Evolutionary conservation across 208 protist genomes (phyloP).

Genomic region (Trypanosoma brucei): DNA sequence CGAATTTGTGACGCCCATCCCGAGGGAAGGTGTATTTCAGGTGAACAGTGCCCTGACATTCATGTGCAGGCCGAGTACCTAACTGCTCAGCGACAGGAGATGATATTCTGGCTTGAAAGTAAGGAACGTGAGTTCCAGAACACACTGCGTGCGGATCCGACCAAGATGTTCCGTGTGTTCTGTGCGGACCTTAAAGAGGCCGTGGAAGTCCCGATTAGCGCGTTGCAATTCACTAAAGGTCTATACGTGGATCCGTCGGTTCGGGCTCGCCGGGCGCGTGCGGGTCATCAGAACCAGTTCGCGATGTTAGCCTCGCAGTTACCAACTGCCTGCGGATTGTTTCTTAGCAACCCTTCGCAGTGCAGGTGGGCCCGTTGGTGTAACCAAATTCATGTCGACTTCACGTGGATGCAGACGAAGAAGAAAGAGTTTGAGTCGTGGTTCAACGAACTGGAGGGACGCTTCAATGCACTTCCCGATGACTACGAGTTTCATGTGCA

Average conservation of each 20-base stretch:
- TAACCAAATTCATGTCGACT: constrained; percentile 82
- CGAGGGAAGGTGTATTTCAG: constrained; percentile 39
- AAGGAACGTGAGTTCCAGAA: constrained; percentile 60
- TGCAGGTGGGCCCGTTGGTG: constrained; percentile 87
- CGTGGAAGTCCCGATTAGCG: constrained; percentile 58
- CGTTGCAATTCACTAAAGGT: constrained; percentile 66
- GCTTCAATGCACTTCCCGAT: constrained; percentile 40
- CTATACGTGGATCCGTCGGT: constrained; percentile 71
- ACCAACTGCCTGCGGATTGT: constrained; percentile 76
- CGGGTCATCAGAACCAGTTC: constrained; percentile 33
- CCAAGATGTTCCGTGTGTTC: constrained; percentile 66
- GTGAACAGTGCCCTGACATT: constrained; percentile 49
- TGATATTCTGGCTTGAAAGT: constrained; percentile 50
- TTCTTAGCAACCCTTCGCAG: constrained; percentile 55
- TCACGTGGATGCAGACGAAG: constrained; percentile 64
- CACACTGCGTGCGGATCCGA: constrained; percentile 24
- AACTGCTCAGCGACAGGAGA: constrained; percentile 34
- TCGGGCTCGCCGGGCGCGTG: constrained; percentile 46
- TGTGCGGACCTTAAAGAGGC: constrained; percentile 79
- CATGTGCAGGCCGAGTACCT: constrained; percentile 63
- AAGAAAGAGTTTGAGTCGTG: constrained; percentile 69
- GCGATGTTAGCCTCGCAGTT: constrained; percentile 46
- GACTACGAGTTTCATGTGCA: constrained; percentile 69
- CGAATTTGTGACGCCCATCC: constrained; percentile 67
- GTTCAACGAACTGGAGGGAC: constrained; percentile 57